phyloP scores from a whole-genome alignment of 495 filamentous ascomycete genomes.

The Aspergillus ostianus region DNA sequence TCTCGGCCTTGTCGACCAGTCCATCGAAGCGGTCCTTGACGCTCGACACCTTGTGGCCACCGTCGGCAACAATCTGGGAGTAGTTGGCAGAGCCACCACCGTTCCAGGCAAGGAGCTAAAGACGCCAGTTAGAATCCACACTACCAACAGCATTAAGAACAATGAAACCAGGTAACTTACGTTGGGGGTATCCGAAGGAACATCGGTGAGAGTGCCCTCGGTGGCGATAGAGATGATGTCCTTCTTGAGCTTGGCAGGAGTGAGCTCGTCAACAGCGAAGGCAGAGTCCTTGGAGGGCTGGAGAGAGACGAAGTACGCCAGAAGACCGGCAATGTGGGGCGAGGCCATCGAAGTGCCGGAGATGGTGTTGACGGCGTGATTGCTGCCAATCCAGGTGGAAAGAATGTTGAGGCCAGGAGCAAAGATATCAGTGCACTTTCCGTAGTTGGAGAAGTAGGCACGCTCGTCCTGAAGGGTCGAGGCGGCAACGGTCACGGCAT shows the following conservation, averaged over 20 bases:
- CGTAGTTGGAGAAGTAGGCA: conserved; percentile 99
- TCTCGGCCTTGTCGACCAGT: conserved; percentile 37
- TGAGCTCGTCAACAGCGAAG: conserved; percentile 84
- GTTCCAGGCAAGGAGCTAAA: conserved; percentile 92
- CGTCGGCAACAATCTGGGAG: conserved; percentile 74
- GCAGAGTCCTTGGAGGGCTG: conserved; percentile 85
- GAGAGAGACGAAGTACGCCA: conserved; percentile 96
- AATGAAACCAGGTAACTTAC: conserved; percentile 42
- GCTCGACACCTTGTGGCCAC: conserved; percentile 39
- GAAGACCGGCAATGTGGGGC: conserved; percentile 91
- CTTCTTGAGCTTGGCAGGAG: conserved; percentile 90
- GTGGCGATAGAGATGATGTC: conserved; percentile 84
- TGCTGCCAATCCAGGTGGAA: conserved; percentile 97
- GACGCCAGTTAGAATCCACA: conserved; percentile 39
- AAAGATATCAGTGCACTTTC: conserved; percentile 99
- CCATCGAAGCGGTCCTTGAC: conserved; percentile 32
- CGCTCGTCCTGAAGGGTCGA: conserved; percentile 91
- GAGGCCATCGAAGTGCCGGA: conserved; percentile 99
- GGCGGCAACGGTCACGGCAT: conserved; percentile 95
- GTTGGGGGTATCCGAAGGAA: conserved; percentile 81
- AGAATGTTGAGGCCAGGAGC: conserved; percentile 95
- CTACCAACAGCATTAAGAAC: not conserved
- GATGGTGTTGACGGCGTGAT: conserved; percentile 94
- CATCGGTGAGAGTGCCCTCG: conserved; percentile 71
- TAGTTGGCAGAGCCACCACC: conserved; percentile 93